Percentiles rank a stretch among this genome's conserved stretches.
phyloP scores from a whole-genome alignment of 345 rosid genomes.

The Camelina laxa region DNA sequence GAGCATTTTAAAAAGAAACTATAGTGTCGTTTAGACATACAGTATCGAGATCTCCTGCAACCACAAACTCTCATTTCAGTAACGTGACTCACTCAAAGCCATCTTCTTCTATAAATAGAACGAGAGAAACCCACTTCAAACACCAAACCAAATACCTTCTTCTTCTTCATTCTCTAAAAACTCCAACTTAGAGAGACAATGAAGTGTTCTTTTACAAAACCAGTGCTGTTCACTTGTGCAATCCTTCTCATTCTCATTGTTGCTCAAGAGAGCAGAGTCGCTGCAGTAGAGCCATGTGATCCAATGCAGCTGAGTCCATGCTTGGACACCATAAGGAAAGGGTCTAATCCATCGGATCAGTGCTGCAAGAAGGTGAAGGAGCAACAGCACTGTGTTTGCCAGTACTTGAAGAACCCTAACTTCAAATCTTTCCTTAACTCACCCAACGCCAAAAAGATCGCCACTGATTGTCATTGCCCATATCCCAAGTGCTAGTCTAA shows the following conservation, averaged over 20 bases:
- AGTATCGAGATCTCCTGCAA: constrained; percentile 31
- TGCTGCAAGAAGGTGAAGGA: constrained; percentile 77
- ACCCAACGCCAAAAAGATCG: constrained; percentile 84
- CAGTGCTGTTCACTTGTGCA: constrained; percentile 41
- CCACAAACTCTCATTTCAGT: constrained; percentile 15
- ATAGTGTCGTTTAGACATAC: constrained; percentile 8
- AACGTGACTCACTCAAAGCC: constrained; percentile 16
- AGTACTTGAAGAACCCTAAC: constrained; percentile 67
- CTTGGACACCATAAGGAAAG: constrained; percentile 59
- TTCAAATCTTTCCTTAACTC: constrained; percentile 65
- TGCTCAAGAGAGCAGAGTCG: constrained; percentile 47
- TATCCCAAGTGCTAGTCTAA: constrained; percentile 70
- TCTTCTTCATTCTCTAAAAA: not conserved
- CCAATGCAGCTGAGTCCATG: constrained; percentile 73
- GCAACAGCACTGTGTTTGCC: constrained; percentile 88
- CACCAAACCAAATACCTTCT: constrained; percentile 17
- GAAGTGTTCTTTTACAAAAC: constrained; percentile 52
- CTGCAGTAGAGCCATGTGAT: constrained; percentile 60
- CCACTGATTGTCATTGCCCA: constrained; percentile 70
- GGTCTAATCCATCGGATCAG: constrained; percentile 52
- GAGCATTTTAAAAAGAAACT: not conserved
- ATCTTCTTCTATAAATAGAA: constrained; percentile 33
- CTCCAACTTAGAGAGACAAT: constrained; percentile 35
- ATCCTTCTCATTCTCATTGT: constrained; percentile 51
- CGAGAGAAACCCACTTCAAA: constrained; percentile 21